phyloP scores from a whole-genome alignment of 2,329 filamentous ascomycete species.

The Onygenales sp. region DNA sequence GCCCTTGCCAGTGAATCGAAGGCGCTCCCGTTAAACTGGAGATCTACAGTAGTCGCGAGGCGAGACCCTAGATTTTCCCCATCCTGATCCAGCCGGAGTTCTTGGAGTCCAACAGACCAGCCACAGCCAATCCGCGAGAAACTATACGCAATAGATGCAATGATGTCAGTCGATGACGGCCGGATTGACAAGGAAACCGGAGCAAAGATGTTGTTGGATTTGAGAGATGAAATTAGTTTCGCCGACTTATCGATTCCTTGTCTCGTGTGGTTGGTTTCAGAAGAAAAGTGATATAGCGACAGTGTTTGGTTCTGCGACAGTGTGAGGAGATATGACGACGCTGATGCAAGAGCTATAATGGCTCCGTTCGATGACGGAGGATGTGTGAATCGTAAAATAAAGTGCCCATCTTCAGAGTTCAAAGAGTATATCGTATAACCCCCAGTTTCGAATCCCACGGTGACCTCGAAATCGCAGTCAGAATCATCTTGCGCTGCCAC shows the following conservation, averaged over 20 bases:
- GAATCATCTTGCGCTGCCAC: conserved; percentile 37
- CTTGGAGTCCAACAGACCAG: conserved; percentile 89
- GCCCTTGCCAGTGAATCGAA: conserved; percentile 7
- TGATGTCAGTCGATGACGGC: conserved; percentile 51
- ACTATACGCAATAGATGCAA: conserved; percentile 82
- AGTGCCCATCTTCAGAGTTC: conserved; percentile 31
- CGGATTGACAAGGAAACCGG: conserved; percentile 78
- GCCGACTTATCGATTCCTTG: conserved; percentile 31
- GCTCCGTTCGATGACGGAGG: conserved; percentile 53
- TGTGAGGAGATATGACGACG: conserved; percentile 66
- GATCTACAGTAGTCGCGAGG: conserved; percentile 30
- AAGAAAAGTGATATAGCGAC: conserved; percentile 61
- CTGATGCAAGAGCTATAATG: conserved; percentile 61
- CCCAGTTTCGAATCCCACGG: conserved; percentile 63
- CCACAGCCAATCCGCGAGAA: conserved; percentile 66
- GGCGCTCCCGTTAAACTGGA: conserved; percentile 23
- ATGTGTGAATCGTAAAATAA: conserved; percentile 50
- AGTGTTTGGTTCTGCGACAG: conserved; percentile 66
- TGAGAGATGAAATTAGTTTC: conserved; percentile 63
- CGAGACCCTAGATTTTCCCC: conserved; percentile 34
- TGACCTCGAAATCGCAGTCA: conserved; percentile 46
- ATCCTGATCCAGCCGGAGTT: conserved; percentile 56
- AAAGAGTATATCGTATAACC: conserved; percentile 62
- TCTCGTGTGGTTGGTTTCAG: conserved; percentile 4
- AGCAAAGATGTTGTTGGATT: conserved; percentile 67